A percentile compares a stretch with the other conserved stretches of the same genome.
Conservation (phyloP, 2,329 filamentous ascomycete species). For the Achaetomium macrosporum region DNA sequence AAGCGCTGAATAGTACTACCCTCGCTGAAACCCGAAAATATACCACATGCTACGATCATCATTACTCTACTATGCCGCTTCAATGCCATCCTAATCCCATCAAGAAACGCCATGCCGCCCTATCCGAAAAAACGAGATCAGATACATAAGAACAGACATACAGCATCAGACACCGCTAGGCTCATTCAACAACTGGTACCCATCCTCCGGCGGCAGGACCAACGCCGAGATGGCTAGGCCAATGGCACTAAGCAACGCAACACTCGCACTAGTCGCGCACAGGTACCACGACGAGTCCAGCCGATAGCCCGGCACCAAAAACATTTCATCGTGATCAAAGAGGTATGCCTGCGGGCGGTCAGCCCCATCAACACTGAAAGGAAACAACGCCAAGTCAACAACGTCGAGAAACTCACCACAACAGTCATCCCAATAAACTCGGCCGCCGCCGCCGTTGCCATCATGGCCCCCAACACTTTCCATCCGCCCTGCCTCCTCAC, state of each 20-base stretch:
- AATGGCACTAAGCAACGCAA: slow-evolving; percentile 48
- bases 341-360: slow-evolving; percentile 61
- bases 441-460: slow-evolving; percentile 59
- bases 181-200: slow-evolving; percentile 66
- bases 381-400: background rate
- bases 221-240: slow-evolving; percentile 62
- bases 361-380: background rate
- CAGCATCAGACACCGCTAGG: background rate
- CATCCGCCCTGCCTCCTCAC: slow-evolving; percentile 76
- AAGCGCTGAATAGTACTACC: too few species aligned
- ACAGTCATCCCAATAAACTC: slow-evolving; percentile 74
- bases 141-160: too few species aligned
- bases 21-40: too few species aligned
- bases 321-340: slow-evolving; percentile 76
- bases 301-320: slow-evolving; percentile 72
- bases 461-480: slow-evolving; percentile 64
- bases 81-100: background rate
- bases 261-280: slow-evolving; percentile 49
- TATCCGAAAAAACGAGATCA: background rate
- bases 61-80: too few species aligned
- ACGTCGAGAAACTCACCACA: slow-evolving; percentile 56
- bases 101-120: background rate
- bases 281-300: slow-evolving; percentile 76
- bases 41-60: too few species aligned
- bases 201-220: slow-evolving; percentile 71